Base-by-base conservation (phyloP, 1,139 yeast species). In the Saccharomycopsis phalli region DNA sequence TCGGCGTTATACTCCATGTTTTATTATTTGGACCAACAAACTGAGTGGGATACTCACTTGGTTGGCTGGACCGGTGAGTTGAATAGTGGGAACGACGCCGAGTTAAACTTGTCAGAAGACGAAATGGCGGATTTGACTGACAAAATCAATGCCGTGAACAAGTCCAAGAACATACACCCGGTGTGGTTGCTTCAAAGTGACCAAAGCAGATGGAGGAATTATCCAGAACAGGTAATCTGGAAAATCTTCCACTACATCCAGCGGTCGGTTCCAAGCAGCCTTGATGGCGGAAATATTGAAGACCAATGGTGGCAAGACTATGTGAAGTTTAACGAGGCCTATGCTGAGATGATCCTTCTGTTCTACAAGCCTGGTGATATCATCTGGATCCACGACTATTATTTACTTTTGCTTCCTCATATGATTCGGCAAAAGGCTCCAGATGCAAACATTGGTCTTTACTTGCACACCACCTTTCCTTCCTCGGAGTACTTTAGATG, bases 21-120 rank as follows among this genome's bases (percentile, higher is more conserved):
- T 49, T 68, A 68, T 48, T 79, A 74, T 53, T 63, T 91, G 44
- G 69, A 69, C 40, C 72, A 76, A 38, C 75, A 74, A 34, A 71
- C 87, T 0, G 73, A 76, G 18, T 91, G 96, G 93, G 93, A 86
- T 50, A 79, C 88, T 36, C 83, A 86, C 49, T 63, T 86, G 45
- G 78, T 93, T 41, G 96, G 88, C 1, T 93, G 99, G 99, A 82
- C 96, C 0, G 98, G 98, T 21, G 97, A 87, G 59, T 66, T 87
- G 48, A 5, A 26, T 11, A 14, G n/a, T 14, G 29, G 14, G 13
- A 4, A 4, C 5, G 29, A 26, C 29, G 14, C 29, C 14, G n/a
- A n/a, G n/a, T 14, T 26, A 4, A 6, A 14, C 5, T 66, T 67
- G 42, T 68, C 74, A 41, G 73, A 71, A 8, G 61, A 61, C 2